Evolutionary conservation across 78 protist species (phyloP).

Genomic region (Dictyostelium purpureum): DNA sequence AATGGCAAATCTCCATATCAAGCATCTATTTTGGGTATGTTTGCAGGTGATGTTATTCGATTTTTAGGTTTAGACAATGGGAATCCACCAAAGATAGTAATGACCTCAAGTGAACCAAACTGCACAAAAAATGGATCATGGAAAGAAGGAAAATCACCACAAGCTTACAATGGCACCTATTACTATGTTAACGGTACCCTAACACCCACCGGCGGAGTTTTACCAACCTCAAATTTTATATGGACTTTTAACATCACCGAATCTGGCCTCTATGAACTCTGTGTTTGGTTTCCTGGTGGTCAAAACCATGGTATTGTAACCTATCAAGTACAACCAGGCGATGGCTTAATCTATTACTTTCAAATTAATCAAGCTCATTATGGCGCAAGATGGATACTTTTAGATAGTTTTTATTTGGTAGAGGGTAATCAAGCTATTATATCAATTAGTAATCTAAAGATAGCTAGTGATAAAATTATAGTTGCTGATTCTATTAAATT

Average conservation of each 20-base stretch:
- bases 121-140: constrained; percentile 20
- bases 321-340: constrained; percentile 5
- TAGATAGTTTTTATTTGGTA: constrained; percentile 38
- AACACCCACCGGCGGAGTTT: constrained; percentile 22
- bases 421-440: constrained; percentile 27
- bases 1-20: constrained; percentile 62
- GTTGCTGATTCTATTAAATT: constrained; percentile 62
- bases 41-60: constrained; percentile 14
- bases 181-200: constrained; percentile 4
- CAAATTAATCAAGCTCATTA: constrained; percentile 38
- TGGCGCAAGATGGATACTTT: constrained; percentile 72
- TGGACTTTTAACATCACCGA: constrained; percentile 12
- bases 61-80: constrained; percentile 15
- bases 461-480: background rate
- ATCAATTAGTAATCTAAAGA: background rate
- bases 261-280: constrained; percentile 62
- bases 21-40: constrained; percentile 54
- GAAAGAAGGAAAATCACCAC: background rate
- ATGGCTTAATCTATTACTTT: background rate
- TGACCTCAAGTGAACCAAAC: background rate
- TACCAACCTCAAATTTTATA: background rate
- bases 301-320: background rate
- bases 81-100: constrained; percentile 23
- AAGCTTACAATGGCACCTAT: constrained; percentile 41
- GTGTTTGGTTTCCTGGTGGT: constrained; percentile 68